Evolutionary conservation across 352 stramenopile species (phyloP).

Genomic region (Phytophthora pluvialis): DNA sequence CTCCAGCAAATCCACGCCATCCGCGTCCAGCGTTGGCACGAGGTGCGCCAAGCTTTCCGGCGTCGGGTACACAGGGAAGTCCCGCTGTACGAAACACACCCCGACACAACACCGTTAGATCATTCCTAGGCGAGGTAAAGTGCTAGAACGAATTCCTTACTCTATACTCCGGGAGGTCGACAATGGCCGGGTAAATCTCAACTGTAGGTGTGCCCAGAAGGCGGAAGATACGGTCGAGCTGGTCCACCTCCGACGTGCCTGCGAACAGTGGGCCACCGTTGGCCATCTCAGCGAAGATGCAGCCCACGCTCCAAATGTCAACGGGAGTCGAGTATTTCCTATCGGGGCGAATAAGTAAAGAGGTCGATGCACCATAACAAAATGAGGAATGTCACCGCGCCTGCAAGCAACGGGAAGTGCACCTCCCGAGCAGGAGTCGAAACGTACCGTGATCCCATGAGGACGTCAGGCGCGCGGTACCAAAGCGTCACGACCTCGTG

Average conservation of each 20-base stretch:
- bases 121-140: neutral
- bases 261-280: slow-evolving; percentile 95
- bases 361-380: neutral
- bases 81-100: slow-evolving; percentile 50
- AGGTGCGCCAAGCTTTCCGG: slow-evolving; percentile 90
- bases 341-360: neutral
- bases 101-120: slow-evolving; percentile 15
- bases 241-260: slow-evolving; percentile 96
- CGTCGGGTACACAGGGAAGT: slow-evolving; percentile 93
- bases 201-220: slow-evolving; percentile 95
- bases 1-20: slow-evolving; percentile 93
- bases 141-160: slow-evolving; percentile 40
- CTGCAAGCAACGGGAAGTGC: slow-evolving; percentile 1
- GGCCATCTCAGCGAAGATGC: slow-evolving; percentile 98
- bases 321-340: slow-evolving; percentile 99
- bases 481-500: slow-evolving; percentile 99
- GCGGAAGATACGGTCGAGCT: slow-evolving; percentile 98
- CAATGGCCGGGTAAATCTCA: slow-evolving; percentile 95
- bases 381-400: neutral
- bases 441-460: slow-evolving; percentile 94
- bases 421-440: neutral
- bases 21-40: slow-evolving; percentile 90
- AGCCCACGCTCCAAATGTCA: slow-evolving; percentile 99
- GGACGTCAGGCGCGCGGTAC: slow-evolving; percentile 98
- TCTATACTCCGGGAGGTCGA: slow-evolving; percentile 97